Evolutionary conservation across 768 basidiomycete species (phyloP), one percentile per base, ranked within the genome.

Genomic region (Pulveroboletus sp.): DNA sequence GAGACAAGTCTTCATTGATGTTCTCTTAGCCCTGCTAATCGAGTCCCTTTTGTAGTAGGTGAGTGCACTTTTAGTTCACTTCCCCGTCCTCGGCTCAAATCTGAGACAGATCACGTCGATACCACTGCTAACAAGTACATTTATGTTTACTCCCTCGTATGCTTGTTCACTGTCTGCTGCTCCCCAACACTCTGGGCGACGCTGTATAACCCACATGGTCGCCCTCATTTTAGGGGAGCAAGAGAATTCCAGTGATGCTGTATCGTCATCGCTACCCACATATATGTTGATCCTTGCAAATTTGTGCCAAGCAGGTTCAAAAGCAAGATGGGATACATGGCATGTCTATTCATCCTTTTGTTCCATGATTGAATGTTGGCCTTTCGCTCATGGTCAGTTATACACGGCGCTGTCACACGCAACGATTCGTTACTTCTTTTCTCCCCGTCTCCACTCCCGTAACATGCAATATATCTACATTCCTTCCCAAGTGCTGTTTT

Each of bases 171-270:
- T 20, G 14, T 24, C 30, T 4, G 23, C 46, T 65, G 93, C 92
- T 95, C 90, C 79, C 79, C 80, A 80, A 94, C 93, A 95, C 93
- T 94, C 93, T 94, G 93, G 85, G 79, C 82, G 81, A 79, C 85
- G 85, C 82, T 60, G 57, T 52, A 68, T 51, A 59, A 63, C 65
- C 70, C 67, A 92, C 84, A 83, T 86, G 87, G 73, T 73, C 79
- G 83, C 85, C 81, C 90, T 93, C 86, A 94, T 95, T 95, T 94
- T 89, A 91, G 68, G 82, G 78, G 86, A 94, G 91, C 92, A 73
- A 94, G 63, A 91, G 56, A 53, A 68, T 6, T 22, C 46, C 56
- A 53, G 58, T 54, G 60, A 60, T 34, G 51, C 37, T 19, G 58
- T 64, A 60, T 60, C 44, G 58, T 61, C 17, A 2, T 54, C 53